Evolutionary conservation across 2,329 filamentous ascomycete species (phyloP).

Genomic region (Microsporum ferrugineum): DNA sequence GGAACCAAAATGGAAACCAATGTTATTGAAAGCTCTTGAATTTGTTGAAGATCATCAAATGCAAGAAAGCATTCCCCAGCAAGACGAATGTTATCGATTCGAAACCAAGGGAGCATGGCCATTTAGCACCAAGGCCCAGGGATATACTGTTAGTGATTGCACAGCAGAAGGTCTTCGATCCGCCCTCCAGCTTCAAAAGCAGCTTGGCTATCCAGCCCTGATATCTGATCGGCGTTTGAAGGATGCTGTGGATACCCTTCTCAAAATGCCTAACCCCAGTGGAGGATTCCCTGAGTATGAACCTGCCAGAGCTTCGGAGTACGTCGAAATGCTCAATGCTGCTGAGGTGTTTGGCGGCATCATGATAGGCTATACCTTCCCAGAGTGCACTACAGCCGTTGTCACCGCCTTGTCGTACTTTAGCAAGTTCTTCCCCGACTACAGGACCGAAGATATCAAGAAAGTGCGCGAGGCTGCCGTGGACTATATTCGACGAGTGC

Average conservation of each 20-base stretch:
- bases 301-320: constrained; percentile 61
- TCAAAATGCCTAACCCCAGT: constrained; percentile 79
- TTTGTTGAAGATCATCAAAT: constrained; percentile 92
- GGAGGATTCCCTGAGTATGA: constrained; percentile 91
- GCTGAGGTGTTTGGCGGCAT: constrained; percentile 94
- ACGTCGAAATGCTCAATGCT: constrained; percentile 77
- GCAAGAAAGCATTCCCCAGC: constrained; percentile 65
- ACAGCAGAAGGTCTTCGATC: constrained; percentile 83
- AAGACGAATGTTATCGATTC: constrained; percentile 76
- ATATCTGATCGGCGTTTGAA: constrained; percentile 68
- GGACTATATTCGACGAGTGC: constrained; percentile 68
- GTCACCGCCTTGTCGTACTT: constrained; percentile 81
- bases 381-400: constrained; percentile 91
- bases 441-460: constrained; percentile 64
- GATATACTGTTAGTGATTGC: constrained; percentile 92
- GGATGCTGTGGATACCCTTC: constrained; percentile 78
- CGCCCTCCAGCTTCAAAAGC: constrained; percentile 71
- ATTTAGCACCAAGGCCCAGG: constrained; percentile 84
- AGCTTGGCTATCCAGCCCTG: constrained; percentile 60
- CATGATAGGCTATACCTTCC: constrained; percentile 98
- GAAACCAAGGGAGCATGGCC: constrained; percentile 88
- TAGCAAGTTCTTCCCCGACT: constrained; percentile 66
- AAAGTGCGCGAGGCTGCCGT: constrained; percentile 62
- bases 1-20: constrained; percentile 64
- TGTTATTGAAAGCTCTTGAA: constrained; percentile 68